phyloP scores from a whole-genome alignment of 2,329 filamentous ascomycete species.

The Cylindrodendrum hubeiense region DNA sequence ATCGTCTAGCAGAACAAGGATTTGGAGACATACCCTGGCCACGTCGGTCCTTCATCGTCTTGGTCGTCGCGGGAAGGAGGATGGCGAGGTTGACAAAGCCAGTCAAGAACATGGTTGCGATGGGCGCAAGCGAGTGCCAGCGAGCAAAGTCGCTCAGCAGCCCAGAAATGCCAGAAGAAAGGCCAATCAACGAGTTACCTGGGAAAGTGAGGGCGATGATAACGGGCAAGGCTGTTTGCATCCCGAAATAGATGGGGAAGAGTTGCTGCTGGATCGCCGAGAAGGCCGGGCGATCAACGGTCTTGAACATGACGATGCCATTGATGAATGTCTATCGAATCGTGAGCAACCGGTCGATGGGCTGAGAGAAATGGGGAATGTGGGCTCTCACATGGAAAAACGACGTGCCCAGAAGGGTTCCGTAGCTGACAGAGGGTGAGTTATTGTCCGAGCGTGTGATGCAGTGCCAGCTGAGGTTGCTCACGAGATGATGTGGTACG shows the following conservation, averaged over 20 bases:
- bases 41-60: constrained; percentile 80
- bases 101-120: constrained; percentile 77
- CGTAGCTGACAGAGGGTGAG: constrained; percentile 73
- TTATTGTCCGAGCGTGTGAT: neutral
- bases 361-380: neutral
- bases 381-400: constrained; percentile 77
- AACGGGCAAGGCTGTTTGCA: constrained; percentile 82
- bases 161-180: constrained; percentile 63
- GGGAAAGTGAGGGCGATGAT: constrained; percentile 85
- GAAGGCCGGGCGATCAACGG: constrained; percentile 84
- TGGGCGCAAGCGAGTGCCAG: constrained; percentile 74
- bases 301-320: constrained; percentile 80
- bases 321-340: constrained; percentile 76
- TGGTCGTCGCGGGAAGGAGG: constrained; percentile 80
- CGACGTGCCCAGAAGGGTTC: constrained; percentile 86
- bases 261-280: constrained; percentile 81
- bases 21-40: constrained; percentile 75
- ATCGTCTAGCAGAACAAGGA: neutral
- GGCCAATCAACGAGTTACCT: constrained; percentile 63
- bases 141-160: constrained; percentile 72
- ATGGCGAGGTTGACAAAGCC: constrained; percentile 78
- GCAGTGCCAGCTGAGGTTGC: constrained; percentile 36
- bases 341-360: constrained; percentile 23
- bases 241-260: constrained; percentile 89
- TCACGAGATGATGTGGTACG: constrained; percentile 83